Evolutionary conservation across 192 early-diverging fungal species (phyloP).

Genomic region (Coemansia sp.): DNA sequence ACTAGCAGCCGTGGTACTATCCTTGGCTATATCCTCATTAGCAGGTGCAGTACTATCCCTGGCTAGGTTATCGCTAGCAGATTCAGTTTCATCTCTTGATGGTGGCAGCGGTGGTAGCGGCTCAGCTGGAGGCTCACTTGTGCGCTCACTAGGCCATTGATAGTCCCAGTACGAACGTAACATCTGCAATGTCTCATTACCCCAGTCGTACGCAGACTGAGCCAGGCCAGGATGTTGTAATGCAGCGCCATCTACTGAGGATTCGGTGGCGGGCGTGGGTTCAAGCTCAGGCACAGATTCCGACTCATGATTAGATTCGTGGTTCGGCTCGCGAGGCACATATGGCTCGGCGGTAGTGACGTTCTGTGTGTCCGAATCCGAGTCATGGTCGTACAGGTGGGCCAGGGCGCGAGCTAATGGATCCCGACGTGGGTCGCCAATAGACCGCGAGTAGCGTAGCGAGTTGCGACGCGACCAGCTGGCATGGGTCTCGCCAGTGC

Average conservation of each 20-base stretch:
- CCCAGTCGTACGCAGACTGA: slow-evolving; percentile 41
- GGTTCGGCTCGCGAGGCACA: slow-evolving; percentile 14
- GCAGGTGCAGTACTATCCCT: not conserved
- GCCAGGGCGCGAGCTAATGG: slow-evolving; percentile 40
- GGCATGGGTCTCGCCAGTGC: slow-evolving; percentile 37
- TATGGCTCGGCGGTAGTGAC: slow-evolving; percentile 28
- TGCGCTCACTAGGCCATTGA: slow-evolving; percentile 10
- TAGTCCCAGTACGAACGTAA: slow-evolving; percentile 47
- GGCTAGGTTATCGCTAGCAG: not conserved
- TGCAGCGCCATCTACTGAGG: not conserved
- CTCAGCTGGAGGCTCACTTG: slow-evolving; percentile 7
- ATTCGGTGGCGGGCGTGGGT: not conserved
- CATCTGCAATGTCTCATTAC: slow-evolving; percentile 38
- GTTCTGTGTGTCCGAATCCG: slow-evolving; percentile 27
- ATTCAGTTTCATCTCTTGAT: not conserved
- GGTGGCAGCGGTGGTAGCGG: slow-evolving; percentile 1
- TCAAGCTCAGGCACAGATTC: not conserved
- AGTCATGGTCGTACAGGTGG: slow-evolving; percentile 35
- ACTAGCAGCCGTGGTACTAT: not conserved
- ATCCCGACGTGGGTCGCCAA: slow-evolving; percentile 39
- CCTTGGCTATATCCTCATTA: not conserved
- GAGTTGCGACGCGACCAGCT: slow-evolving; percentile 51
- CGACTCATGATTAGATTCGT: not conserved
- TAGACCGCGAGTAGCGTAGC: slow-evolving; percentile 37
- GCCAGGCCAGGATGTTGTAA: slow-evolving; percentile 18